Base-by-base conservation (phyloP, 805 yeast genomes). In the Suhomyces sp. region DNA sequence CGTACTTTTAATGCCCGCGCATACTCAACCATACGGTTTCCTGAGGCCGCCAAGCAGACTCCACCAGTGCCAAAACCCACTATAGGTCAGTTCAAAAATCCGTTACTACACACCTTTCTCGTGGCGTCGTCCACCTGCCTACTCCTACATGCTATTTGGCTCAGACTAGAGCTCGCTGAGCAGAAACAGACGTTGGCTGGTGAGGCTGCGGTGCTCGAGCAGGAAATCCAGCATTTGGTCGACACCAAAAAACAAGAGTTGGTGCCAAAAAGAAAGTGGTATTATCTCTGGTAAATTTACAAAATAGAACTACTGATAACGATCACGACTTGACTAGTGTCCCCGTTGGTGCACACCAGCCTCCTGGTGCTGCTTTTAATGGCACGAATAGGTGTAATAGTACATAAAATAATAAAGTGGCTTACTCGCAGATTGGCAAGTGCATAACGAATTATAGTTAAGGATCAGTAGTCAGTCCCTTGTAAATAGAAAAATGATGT, bases 71-170 rank as follows among this genome's bases (percentile, higher is more conserved):
- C 49, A 9, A 70, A 69, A 51, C 78, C 78, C 6, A 61, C 52
- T 23, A 49, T 75, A 23, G 57, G 70, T 19, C 74, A 75, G 56
- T 75, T 75, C 62, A 67, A 63, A 41, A 62, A 60, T 52, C 76
- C 80, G 4, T 57, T 74, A 31, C 61, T 71, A 42, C 73, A 75
- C 59, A 63, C 72, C 2, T 73, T 75, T 49, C 64, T 75, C 26
- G 55, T 75, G 29, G 77, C 79, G 5, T 70, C 76, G 0, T 62
- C 75, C 2, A 65, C 76, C 1, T 75, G 70, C 57, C 63, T 75
- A 59, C 58, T 64, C 8, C 58, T 73, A 36, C 74, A 75, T 54
- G 60, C 72, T 1, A 46, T 68, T 7, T 72, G 75, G 71, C 59
- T 61, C 23, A 54, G 60, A 7, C 56, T 71, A 24, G 76, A 73